Percentiles rank a stretch among this genome's conserved stretches.
These are phyloP conservation scores for Pueraria montana DNA, from an alignment of 306 rosid genomes.

Conservation along the genomic window DNA sequence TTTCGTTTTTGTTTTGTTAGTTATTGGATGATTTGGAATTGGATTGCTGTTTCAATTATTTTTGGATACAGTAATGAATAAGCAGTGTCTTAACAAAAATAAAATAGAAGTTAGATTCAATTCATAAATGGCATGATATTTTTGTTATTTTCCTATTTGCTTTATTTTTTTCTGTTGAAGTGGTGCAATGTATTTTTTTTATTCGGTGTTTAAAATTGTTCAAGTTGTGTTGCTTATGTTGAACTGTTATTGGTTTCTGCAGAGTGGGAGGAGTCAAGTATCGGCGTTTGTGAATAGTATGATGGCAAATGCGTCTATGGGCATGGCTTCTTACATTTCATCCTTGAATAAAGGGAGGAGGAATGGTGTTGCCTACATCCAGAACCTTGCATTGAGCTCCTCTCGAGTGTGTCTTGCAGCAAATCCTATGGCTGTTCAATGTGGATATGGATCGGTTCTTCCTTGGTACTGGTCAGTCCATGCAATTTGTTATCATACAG, in stretches of 20 bases:
- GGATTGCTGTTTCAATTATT: neutral
- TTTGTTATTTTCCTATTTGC: neutral
- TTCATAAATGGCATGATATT: conserved; percentile 3
- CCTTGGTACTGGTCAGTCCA: conserved; percentile 77
- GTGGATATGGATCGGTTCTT: conserved; percentile 62
- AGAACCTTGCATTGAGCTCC: conserved; percentile 45
- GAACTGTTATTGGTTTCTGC: conserved; percentile 43
- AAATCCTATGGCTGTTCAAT: conserved; percentile 29
- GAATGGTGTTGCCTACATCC: conserved; percentile 28
- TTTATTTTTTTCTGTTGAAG: neutral
- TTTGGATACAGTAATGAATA: conserved; percentile 9
- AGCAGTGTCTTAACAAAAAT: neutral
- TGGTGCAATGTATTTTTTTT: neutral
- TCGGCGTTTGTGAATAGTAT: conserved; percentile 48
- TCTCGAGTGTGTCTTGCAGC: conserved; percentile 12
- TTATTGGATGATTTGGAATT: conserved; percentile 2
- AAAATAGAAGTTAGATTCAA: neutral
- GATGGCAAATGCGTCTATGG: conserved; percentile 46
- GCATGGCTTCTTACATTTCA: conserved; percentile 46
- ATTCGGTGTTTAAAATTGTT: conserved; percentile 12
- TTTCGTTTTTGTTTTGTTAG: neutral
- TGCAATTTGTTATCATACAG: conserved; percentile 16
- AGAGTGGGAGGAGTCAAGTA: conserved; percentile 62
- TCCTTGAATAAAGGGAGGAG: conserved; percentile 49
- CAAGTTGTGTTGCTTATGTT: conserved; percentile 36